These are phyloP conservation scores for Apiosordaria backusii DNA, from an alignment of 495 filamentous ascomycete genomes.

Conservation along the genomic window DNA sequence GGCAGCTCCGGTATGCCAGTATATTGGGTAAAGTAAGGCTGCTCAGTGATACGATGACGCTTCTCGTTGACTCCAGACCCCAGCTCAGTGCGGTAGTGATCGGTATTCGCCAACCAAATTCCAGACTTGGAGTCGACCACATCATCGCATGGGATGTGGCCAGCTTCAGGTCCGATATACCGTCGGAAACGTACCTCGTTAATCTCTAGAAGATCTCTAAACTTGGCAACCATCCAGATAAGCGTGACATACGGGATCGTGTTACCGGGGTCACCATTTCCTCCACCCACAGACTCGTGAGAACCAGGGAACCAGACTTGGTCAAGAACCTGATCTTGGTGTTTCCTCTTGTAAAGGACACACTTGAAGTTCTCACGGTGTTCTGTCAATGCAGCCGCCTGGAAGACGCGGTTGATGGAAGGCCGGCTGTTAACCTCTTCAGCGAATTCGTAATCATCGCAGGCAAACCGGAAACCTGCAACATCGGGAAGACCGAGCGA, in stretches of 20 bases:
- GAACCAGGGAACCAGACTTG: constrained; percentile 45
- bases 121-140: not conserved
- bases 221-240: constrained; percentile 60
- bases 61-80: not conserved
- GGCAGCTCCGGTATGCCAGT: not conserved
- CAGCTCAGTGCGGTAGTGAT: not conserved
- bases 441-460: constrained; percentile 35
- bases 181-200: not conserved
- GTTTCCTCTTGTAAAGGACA: not conserved
- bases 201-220: not conserved
- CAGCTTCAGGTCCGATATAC: not conserved
- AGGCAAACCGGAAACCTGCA: constrained; percentile 48
- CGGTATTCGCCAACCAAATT: not conserved
- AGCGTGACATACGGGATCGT: constrained; percentile 58
- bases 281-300: constrained; percentile 68
- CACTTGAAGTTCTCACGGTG: constrained; percentile 7
- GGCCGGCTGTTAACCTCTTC: constrained; percentile 33
- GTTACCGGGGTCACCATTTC: constrained; percentile 53
- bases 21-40: not conserved
- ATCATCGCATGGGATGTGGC: not conserved
- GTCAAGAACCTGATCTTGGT: constrained; percentile 27
- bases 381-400: constrained; percentile 1
- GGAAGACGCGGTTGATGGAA: constrained; percentile 1
- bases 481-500: constrained; percentile 54
- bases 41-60: not conserved